Evolutionary conservation across 129 eudicot species (phyloP).

Genomic region (Flaveria linearis): DNA sequence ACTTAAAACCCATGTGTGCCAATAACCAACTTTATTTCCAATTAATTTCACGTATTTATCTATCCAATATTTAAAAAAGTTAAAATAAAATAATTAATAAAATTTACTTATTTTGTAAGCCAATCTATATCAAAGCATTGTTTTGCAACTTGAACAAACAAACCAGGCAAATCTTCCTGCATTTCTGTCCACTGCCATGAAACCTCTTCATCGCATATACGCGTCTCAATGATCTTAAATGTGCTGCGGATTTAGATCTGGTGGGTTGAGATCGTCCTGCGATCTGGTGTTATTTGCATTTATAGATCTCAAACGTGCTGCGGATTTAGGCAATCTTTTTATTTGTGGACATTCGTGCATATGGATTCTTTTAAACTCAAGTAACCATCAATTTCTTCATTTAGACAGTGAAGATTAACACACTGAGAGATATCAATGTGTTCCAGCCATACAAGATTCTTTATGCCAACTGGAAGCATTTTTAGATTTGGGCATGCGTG

Average conservation of each 20-base stretch:
- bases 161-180: slow-evolving; percentile 46
- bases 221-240: slow-evolving; percentile 44
- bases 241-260: slow-evolving; percentile 36
- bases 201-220: slow-evolving; percentile 87
- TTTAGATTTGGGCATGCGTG: too few species aligned
- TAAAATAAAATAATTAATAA: background rate
- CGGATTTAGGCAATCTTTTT: slow-evolving; percentile 54
- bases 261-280: too few species aligned
- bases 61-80: slow-evolving; percentile 1
- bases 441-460: too few species aligned
- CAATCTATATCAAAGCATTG: slow-evolving; percentile 70
- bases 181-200: slow-evolving; percentile 64
- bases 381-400: slow-evolving; percentile 58
- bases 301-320: slow-evolving; percentile 27
- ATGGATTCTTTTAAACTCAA: slow-evolving; percentile 56
- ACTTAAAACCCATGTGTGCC: slow-evolving; percentile 2
- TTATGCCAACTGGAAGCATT: too few species aligned
- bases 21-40: background rate
- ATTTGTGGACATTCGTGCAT: slow-evolving; percentile 74
- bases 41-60: slow-evolving; percentile 18
- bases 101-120: slow-evolving; percentile 47
- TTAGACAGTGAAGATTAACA: slow-evolving; percentile 42
- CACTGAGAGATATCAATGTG: too few species aligned
- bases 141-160: slow-evolving; percentile 66
- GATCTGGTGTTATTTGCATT: too few species aligned